Evolutionary conservation across 495 filamentous ascomycete species (phyloP).

Genomic region (Daldinia concentrica): DNA sequence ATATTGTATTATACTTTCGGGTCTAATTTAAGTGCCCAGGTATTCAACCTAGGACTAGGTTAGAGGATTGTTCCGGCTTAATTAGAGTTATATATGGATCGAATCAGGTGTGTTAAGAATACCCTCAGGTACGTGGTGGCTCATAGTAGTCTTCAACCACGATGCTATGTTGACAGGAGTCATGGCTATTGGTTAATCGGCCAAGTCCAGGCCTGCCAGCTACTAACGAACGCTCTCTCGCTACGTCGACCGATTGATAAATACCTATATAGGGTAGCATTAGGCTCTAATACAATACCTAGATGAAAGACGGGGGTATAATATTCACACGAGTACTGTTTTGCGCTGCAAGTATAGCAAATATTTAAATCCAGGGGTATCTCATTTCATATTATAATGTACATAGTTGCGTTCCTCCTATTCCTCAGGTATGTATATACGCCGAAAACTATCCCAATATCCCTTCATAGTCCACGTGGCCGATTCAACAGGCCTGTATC

Average conservation of each 20-base stretch:
- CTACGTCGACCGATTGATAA: no score
- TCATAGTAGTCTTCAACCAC: not conserved
- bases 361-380: conserved; percentile 3
- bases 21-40: not conserved
- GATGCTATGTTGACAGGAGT: no score
- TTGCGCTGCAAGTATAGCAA: not conserved
- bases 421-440: not conserved
- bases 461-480: not conserved
- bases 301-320: no score
- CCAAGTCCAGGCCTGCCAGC: no score
- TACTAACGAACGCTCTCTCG: no score
- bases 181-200: no score
- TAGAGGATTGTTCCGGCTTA: no score
- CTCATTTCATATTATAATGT: not conserved
- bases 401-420: not conserved
- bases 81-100: no score
- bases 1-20: not conserved
- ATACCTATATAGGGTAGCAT: no score
- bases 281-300: no score
- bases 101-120: not conserved
- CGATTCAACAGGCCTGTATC: not conserved
- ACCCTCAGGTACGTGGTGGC: not conserved
- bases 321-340: no score
- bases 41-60: no score
- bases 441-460: not conserved